Percentiles rank a stretch among this genome's conserved stretches.
Conservation (phyloP, 139 green algal genomes). For the Coccomyxa sp. region DNA sequence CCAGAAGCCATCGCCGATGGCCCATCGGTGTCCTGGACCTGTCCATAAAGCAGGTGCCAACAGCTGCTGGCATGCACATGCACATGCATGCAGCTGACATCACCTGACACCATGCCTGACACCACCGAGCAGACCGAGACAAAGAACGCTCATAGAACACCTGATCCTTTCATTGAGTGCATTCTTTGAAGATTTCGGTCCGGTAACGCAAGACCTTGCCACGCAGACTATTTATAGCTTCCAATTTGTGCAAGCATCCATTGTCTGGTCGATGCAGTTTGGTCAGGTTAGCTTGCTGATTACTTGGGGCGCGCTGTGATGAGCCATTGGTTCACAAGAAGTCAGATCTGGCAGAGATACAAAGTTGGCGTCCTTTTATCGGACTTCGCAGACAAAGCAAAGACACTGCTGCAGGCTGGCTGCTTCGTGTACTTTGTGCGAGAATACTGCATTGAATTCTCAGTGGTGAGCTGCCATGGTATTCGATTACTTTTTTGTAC, state of each 20-base stretch:
- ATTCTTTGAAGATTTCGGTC: background rate
- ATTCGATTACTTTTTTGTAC: background rate
- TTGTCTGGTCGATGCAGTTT: background rate
- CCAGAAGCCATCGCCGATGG: too few species aligned
- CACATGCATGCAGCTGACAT: too few species aligned
- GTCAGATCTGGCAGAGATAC: background rate
- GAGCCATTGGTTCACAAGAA: background rate
- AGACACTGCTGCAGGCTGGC: background rate
- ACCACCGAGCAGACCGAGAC: too few species aligned
- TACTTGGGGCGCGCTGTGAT: background rate
- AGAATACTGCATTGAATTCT: slow-evolving; percentile 47
- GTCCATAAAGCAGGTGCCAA: too few species aligned
- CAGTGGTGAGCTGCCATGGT: slow-evolving; percentile 22
- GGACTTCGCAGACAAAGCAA: slow-evolving; percentile 4
- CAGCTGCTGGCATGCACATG: too few species aligned
- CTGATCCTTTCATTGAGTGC: background rate
- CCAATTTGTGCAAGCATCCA: background rate
- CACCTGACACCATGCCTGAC: too few species aligned
- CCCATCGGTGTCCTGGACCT: too few species aligned
- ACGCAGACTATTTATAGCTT: background rate
- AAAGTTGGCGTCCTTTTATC: background rate
- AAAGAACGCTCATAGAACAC: too few species aligned
- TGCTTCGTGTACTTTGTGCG: slow-evolving; percentile 34
- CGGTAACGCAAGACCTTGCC: background rate
- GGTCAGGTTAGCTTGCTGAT: background rate